Evolutionary conservation across 78 protist genomes (phyloP).

Genomic region (Cavenderia fasciculata): DNA sequence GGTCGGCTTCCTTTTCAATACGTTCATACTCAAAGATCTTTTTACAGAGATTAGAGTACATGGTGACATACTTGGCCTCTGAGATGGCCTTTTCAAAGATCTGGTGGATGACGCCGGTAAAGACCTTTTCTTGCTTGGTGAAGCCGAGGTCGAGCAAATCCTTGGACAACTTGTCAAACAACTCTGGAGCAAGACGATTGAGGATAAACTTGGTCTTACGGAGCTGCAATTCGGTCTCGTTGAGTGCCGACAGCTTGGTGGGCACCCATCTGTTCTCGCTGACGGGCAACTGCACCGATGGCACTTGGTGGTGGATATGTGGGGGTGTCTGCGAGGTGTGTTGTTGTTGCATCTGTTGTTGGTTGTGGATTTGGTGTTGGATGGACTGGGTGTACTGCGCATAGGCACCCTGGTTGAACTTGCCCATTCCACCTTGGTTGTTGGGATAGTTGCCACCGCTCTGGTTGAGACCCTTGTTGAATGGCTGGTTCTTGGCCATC

Average conservation of each 20-base stretch:
- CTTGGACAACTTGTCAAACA: constrained; percentile 24
- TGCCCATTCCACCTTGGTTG: constrained; percentile 15
- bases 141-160: constrained; percentile 43
- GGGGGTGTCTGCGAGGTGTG: not conserved
- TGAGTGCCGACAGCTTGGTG: constrained; percentile 23
- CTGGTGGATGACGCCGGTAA: constrained; percentile 18
- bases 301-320: constrained; percentile 14
- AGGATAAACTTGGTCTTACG: constrained; percentile 58
- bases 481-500: constrained; percentile 17
- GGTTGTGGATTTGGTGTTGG: constrained; percentile 10
- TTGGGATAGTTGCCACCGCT: not conserved
- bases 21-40: constrained; percentile 33
- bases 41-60: constrained; percentile 67
- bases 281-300: not conserved
- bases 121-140: constrained; percentile 29
- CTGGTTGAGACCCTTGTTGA: not conserved
- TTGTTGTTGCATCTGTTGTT: constrained; percentile 51
- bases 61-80: constrained; percentile 57
- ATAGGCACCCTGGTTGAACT: too few relatives aligned
- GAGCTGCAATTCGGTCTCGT: not conserved
- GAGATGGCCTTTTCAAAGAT: constrained; percentile 73
- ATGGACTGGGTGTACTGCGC: not conserved
- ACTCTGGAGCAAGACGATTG: constrained; percentile 65
- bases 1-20: not conserved
- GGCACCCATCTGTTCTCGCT: constrained; percentile 68